phyloP scores from a whole-genome alignment of 345 rosid genomes.

The Pistacia integerrima region DNA sequence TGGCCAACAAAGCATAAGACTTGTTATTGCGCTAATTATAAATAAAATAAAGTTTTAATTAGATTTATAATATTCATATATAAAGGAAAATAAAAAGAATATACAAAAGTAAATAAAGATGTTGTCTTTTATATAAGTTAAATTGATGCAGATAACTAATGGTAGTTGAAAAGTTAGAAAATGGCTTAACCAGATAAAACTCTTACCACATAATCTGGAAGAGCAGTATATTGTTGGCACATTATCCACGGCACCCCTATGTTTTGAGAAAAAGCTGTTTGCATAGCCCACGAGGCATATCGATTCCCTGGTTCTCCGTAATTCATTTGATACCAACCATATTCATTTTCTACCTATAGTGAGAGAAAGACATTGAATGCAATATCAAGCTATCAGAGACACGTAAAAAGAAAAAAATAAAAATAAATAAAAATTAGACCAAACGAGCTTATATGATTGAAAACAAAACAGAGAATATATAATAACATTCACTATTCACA shows the following conservation, averaged over 20 bases:
- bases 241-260: constrained; percentile 56
- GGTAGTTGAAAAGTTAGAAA: no score
- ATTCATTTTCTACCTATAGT: constrained; percentile 88
- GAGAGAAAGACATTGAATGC: constrained; percentile 3
- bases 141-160: no score
- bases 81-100: no score
- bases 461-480: not conserved
- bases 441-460: not conserved
- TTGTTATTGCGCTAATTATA: no score
- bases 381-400: not conserved
- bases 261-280: constrained; percentile 85
- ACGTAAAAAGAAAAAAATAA: not conserved
- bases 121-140: no score
- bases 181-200: not conserved
- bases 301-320: constrained; percentile 78
- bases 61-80: no score
- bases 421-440: not conserved
- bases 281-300: constrained; percentile 82
- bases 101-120: no score
- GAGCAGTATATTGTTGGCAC: constrained; percentile 84
- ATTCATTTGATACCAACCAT: constrained; percentile 61
- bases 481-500: no score
- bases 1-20: no score
- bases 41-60: no score
- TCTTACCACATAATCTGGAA: constrained; percentile 67